Conservation (phyloP, 139 green algal genomes). For the Haematococcus sp. region DNA sequence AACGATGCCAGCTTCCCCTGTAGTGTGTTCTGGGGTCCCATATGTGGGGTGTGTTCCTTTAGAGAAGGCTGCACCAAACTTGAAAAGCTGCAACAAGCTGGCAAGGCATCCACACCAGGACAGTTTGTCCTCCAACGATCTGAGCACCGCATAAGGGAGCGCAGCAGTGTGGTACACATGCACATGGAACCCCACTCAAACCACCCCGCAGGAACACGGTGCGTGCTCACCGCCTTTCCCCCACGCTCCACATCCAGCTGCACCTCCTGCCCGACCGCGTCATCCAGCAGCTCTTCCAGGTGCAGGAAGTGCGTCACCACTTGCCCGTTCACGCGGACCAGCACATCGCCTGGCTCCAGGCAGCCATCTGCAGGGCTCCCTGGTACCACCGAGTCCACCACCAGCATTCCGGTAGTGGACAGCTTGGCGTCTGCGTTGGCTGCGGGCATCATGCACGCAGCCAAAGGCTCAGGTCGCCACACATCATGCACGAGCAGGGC, state of each 20-base stretch:
- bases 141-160: too few species aligned
- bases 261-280: slow-evolving; percentile 45
- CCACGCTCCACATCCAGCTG: slow-evolving; percentile 62
- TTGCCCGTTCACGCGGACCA: slow-evolving; percentile 62
- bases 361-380: slow-evolving; percentile 62
- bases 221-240: slow-evolving; percentile 41
- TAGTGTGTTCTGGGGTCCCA: too few species aligned
- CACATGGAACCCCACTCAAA: too few species aligned
- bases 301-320: slow-evolving; percentile 78
- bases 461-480: not conserved
- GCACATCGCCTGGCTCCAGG: slow-evolving; percentile 86
- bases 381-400: slow-evolving; percentile 83
- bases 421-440: not conserved
- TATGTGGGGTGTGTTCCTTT: too few species aligned
- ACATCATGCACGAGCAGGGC: too few species aligned
- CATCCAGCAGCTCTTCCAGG: slow-evolving; percentile 81
- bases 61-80: too few species aligned
- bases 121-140: too few species aligned
- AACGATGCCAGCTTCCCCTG: too few species aligned
- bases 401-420: slow-evolving; percentile 78
- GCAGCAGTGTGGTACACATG: too few species aligned
- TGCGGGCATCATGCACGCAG: not conserved
- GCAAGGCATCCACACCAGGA: too few species aligned
- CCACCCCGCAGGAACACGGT: not conserved
- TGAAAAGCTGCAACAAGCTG: too few species aligned